Conservation (phyloP, 1,284 basidiomycete genomes). For the Fomitopsis betulina region DNA sequence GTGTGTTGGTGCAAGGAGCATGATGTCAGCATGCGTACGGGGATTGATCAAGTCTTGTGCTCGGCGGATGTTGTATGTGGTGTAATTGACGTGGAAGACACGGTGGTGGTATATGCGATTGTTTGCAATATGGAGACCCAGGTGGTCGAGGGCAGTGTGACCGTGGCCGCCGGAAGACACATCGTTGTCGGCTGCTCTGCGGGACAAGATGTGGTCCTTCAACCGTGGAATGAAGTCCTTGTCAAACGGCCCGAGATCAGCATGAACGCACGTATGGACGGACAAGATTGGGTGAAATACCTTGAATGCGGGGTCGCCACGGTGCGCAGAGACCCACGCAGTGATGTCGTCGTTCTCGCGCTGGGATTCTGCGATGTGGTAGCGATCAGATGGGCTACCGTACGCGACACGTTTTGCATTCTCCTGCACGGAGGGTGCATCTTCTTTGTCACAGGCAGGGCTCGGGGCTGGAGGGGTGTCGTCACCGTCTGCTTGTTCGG, state of each 20-base stretch:
- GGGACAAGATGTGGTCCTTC: conserved; percentile 18
- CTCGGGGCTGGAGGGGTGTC: too few relatives aligned
- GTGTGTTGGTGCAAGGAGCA: conserved; percentile 26
- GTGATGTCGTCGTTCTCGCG: conserved; percentile 5
- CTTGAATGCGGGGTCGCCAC: conserved; percentile 11
- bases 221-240: conserved; percentile 17
- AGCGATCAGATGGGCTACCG: neutral
- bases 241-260: neutral
- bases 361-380: conserved; percentile 11
- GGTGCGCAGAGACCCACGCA: conserved; percentile 6
- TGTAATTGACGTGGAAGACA: conserved; percentile 33
- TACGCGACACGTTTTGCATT: too few relatives aligned
- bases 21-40: conserved; percentile 26
- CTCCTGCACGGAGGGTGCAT: too few relatives aligned
- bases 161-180: conserved; percentile 11
- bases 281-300: too few relatives aligned
- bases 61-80: conserved; percentile 35
- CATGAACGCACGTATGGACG: neutral
- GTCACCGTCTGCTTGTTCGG: too few relatives aligned
- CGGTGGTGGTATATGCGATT: conserved; percentile 26
- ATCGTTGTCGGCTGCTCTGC: conserved; percentile 13
- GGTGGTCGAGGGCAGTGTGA: conserved; percentile 9
- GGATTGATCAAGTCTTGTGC: conserved; percentile 34
- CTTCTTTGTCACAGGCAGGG: too few relatives aligned
- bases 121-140: conserved; percentile 16